Evolutionary conservation across 2,329 filamentous ascomycete species (phyloP), one percentile per base, ranked within the genome.

Genomic region (Thielaviopsis ethacetica): DNA sequence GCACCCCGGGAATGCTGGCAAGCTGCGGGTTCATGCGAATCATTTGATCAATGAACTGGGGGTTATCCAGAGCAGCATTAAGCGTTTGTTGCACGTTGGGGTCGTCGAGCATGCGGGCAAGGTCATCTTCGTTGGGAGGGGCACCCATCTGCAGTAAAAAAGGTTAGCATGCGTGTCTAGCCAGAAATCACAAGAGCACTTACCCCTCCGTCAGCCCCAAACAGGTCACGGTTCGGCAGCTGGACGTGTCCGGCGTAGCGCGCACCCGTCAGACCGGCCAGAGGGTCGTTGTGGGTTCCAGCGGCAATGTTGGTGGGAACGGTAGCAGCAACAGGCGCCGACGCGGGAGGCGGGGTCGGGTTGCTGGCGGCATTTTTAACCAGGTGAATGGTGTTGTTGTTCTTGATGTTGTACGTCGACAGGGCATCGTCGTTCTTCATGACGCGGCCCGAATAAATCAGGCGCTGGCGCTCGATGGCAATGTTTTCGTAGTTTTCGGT

Each of bases 321-420:
- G 3, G 79, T 73, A 30, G 75, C 69, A 3, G 72, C 64, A 27
- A 73, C 69, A 27, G 72, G 66, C 24, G 75, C 67, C 3, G 74
- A 67, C 6, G 74, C 66, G 0, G 73, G 64, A 21, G 71, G 68
- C 55, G 73, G 72, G 53, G 76, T 65, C 51, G 78, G 76, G 67
- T 94, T 95, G 78, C 91, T 96, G 62, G 88, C 87, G 52, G 93
- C 91, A 69, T 90, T 94, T 77, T 95, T 96, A 67, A 98, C 93
- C 66, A 98, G 81, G 71, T 98, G 93, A 65, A 98, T 83, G 19
- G 91, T 97, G 72, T 97, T 93, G 63, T 91, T 90, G 64, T 88
- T 79, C 77, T 96, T 96, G 72, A 98, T 91, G 77, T 96, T 97
- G 76, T 94, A 94, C 59, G 82, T 82, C 63, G 79, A 82, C 51